Percentiles rank a stretch among this genome's conserved stretches.
These are phyloP conservation scores for Cladosporium velox DNA, from an alignment of 2,329 filamentous ascomycete species.

Conservation along the genomic window DNA sequence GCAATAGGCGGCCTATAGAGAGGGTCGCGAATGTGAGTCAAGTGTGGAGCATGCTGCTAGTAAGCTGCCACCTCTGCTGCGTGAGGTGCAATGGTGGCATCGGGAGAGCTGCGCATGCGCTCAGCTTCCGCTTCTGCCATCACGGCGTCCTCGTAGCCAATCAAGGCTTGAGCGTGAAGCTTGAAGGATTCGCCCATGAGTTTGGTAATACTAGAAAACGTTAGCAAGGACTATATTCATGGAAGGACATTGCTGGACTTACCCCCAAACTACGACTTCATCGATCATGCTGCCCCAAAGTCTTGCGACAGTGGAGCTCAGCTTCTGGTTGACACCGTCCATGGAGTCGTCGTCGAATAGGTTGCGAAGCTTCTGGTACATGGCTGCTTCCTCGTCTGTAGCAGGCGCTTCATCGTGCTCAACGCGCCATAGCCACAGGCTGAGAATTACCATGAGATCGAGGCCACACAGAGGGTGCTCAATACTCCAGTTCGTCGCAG, in stretches of 20 bases:
- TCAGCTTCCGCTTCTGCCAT: constrained; percentile 40
- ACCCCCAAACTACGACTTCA: constrained; percentile 99
- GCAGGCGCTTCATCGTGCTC: constrained; percentile 97
- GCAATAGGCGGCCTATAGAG: constrained; percentile 1
- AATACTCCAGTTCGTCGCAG: constrained; percentile 97
- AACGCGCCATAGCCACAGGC: constrained; percentile 96
- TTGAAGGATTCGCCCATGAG: constrained; percentile 99
- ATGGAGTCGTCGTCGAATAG: constrained; percentile 90
- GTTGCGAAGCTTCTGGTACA: constrained; percentile 90
- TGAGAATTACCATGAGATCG: constrained; percentile 97
- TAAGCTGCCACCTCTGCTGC: constrained; percentile 37
- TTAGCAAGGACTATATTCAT: constrained; percentile 46
- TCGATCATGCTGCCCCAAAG: constrained; percentile 98
- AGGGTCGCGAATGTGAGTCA: constrained; percentile 11
- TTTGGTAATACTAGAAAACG: constrained; percentile 71
- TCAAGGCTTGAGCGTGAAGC: constrained; percentile 88
- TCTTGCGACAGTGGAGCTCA: constrained; percentile 92
- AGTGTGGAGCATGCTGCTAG: constrained; percentile 22
- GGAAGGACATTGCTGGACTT: constrained; percentile 51
- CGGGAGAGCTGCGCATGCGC: constrained; percentile 28
- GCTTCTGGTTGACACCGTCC: constrained; percentile 75
- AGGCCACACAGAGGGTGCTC: constrained; percentile 96
- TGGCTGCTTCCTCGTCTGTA: constrained; percentile 77
- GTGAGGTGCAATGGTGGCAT: constrained; percentile 30
- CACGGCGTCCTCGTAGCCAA: constrained; percentile 86